These are phyloP conservation scores for Claviceps maximensis DNA, from an alignment of 2,329 filamentous ascomycete species.

Conservation along the genomic window DNA sequence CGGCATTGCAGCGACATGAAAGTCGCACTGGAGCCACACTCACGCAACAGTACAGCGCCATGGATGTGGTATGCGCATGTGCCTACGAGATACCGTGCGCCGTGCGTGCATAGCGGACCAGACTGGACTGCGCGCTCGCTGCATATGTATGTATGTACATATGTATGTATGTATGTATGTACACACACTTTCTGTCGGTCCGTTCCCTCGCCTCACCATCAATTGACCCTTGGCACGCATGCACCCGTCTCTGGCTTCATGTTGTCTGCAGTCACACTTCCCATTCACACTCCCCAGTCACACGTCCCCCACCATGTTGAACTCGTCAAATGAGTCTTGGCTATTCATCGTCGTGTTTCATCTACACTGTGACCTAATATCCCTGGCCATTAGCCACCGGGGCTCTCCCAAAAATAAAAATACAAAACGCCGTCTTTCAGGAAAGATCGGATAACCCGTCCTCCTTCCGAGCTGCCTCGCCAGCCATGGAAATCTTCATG, in stretches of 20 bases:
- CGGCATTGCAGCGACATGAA: no score
- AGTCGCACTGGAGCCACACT: no score
- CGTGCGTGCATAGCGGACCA: no score
- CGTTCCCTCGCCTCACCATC: background rate
- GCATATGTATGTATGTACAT: constrained; percentile 13
- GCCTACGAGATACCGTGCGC: no score
- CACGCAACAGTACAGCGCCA: no score
- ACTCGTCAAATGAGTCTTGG: no score
- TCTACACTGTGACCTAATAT: background rate
- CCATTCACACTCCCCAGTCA: no score
- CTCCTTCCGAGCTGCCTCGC: background rate
- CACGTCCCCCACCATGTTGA: no score
- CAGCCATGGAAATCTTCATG: background rate
- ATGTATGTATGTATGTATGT: constrained; percentile 5
- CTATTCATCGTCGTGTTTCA: background rate
- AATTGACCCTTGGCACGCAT: background rate
- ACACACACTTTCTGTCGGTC: background rate
- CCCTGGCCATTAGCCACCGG: background rate
- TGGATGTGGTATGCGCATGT: no score
- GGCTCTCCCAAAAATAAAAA: background rate
- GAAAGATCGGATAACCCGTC: background rate
- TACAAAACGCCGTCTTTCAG: background rate
- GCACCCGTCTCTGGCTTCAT: no score
- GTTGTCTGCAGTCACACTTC: no score
- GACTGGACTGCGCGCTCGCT: no score